Conservation (phyloP, 2,329 filamentous ascomycete genomes). For the Zasmidium citrigriseum region DNA sequence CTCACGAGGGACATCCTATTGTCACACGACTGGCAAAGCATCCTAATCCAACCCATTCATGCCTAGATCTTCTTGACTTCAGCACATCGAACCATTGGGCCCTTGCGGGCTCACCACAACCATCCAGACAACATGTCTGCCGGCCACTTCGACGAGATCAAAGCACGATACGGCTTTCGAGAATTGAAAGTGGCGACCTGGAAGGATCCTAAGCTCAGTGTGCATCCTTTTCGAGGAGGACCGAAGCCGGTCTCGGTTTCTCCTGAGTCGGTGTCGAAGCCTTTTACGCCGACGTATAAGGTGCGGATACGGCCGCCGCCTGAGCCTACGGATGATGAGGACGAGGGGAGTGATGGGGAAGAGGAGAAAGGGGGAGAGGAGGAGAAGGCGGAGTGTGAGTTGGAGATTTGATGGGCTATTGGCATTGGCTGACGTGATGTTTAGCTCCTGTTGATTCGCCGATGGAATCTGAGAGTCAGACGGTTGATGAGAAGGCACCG, state of each 20-base stretch:
- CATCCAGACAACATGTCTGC: constrained; percentile 14
- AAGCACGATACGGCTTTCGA: constrained; percentile 26
- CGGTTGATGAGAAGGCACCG: not conserved
- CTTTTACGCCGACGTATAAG: constrained; percentile 28
- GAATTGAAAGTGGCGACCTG: constrained; percentile 28
- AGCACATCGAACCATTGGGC: not conserved
- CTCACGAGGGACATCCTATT: constrained; percentile 3
- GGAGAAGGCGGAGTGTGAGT: constrained; percentile 2
- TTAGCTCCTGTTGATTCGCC: constrained; percentile 2
- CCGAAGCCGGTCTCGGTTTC: constrained; percentile 22
- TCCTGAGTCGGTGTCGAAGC: constrained; percentile 23
- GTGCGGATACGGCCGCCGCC: constrained; percentile 23
- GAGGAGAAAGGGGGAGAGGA: constrained; percentile 1
- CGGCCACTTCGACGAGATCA: constrained; percentile 19
- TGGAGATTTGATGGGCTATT: not conserved
- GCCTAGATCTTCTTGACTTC: not conserved
- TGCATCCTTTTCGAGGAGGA: constrained; percentile 29
- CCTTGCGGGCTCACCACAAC: not conserved
- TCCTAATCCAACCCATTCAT: not conserved
- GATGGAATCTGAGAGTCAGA: not conserved
- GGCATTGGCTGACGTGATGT: not conserved
- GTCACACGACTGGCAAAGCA: constrained; percentile 7
- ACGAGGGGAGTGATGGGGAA: constrained; percentile 17
- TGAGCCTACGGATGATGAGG: constrained; percentile 30
- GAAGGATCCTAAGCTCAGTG: constrained; percentile 27